phyloP scores from a whole-genome alignment of 805 yeast genomes.

The Pichia californica region DNA sequence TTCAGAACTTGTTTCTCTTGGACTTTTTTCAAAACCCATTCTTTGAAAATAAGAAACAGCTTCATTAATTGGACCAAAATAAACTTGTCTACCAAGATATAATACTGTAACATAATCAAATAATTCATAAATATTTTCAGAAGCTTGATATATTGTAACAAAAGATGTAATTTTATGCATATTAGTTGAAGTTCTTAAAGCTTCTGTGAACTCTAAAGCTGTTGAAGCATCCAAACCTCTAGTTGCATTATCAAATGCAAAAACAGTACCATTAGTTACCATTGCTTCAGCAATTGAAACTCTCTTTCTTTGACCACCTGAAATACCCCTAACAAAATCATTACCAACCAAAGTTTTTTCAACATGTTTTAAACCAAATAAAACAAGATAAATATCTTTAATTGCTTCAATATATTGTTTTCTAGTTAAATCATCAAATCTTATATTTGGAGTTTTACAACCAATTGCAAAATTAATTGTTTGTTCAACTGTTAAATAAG shows the following conservation, averaged over 20 bases:
- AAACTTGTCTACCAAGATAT: constrained; percentile 57
- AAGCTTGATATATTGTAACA: constrained; percentile 31
- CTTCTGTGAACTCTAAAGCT: constrained; percentile 49
- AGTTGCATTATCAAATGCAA: constrained; percentile 65
- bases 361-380: constrained; percentile 54
- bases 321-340: constrained; percentile 64
- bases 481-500: constrained; percentile 47
- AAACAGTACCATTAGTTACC: constrained; percentile 45
- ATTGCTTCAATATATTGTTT: constrained; percentile 34
- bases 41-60: constrained; percentile 49
- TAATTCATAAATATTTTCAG: constrained; percentile 53
- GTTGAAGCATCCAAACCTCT: constrained; percentile 36
- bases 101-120: constrained; percentile 56
- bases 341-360: constrained; percentile 59
- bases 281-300: constrained; percentile 63
- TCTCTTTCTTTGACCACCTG: constrained; percentile 71
- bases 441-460: constrained; percentile 47
- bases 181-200: constrained; percentile 54
- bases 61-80: constrained; percentile 45
- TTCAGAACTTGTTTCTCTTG: constrained; percentile 64
- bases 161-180: constrained; percentile 18
- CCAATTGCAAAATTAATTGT: constrained; percentile 49
- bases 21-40: constrained; percentile 58
- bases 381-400: constrained; percentile 45
- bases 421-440: constrained; percentile 36